Percentiles rank a stretch among this genome's conserved stretches.
phyloP scores from a whole-genome alignment of 2,329 filamentous ascomycete genomes.

The Xylaria polymorpha region DNA sequence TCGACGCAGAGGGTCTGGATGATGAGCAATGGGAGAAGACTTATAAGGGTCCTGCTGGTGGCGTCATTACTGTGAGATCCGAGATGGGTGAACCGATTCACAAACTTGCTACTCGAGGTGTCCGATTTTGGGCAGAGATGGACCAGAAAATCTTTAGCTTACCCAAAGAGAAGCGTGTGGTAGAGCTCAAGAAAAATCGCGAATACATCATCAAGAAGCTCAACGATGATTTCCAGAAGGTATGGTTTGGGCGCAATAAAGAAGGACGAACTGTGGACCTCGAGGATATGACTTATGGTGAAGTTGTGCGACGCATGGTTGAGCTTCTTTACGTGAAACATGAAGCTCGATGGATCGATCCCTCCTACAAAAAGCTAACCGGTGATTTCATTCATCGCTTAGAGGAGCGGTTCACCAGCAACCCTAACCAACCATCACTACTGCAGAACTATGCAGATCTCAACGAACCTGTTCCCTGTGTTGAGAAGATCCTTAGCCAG shows the following conservation, averaged over 20 bases:
- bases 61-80: constrained; percentile 94
- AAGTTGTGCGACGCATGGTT: constrained; percentile 87
- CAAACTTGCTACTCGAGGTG: constrained; percentile 96
- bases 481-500: constrained; percentile 81
- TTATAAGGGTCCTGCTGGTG: constrained; percentile 90
- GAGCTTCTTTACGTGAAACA: constrained; percentile 93
- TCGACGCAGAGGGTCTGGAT: constrained; percentile 83
- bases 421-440: constrained; percentile 77
- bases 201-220: constrained; percentile 95
- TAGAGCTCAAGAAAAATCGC: constrained; percentile 87
- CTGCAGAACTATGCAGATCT: constrained; percentile 93
- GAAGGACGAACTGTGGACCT: constrained; percentile 84
- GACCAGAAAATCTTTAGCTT: constrained; percentile 97
- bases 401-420: constrained; percentile 92
- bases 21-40: constrained; percentile 91
- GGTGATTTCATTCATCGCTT: constrained; percentile 97
- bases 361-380: constrained; percentile 82
- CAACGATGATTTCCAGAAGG: constrained; percentile 96
- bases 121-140: constrained; percentile 98
- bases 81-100: constrained; percentile 99
- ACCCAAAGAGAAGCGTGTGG: constrained; percentile 91
- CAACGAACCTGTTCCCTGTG: constrained; percentile 79
- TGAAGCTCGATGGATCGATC: constrained; percentile 90
- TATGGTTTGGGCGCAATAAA: constrained; percentile 92
- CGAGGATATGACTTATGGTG: constrained; percentile 95